Base-by-base conservation (phyloP, 495 filamentous ascomycete genomes). In the Aspergillus campestris region DNA sequence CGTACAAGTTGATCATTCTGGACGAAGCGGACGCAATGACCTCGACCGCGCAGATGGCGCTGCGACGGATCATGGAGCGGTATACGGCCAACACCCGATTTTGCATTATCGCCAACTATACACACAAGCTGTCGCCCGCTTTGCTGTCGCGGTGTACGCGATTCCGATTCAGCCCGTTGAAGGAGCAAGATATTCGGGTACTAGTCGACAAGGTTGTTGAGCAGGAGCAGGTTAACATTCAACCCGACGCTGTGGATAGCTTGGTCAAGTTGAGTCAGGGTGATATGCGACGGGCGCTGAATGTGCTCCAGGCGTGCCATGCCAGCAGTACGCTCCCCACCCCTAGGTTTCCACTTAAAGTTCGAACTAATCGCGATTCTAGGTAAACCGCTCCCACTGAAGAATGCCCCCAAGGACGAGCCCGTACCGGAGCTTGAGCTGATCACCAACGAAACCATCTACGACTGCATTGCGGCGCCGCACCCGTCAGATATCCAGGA, bases 21-120 rank as follows among this genome's bases (percentile, higher is more conserved):
- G 92, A 99, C 67, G 92, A 99, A 66, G 92, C 92, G 29, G 92
- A 99, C 60, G 92, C 94, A 12, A 97, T 99, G 92, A 99, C 92
- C 6, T 78, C 85, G 14, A 87, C 89, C 0, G 92, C 92, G 11
- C 92, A 99, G 60, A 99, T 97, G 89, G 92, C 92, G 0, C 74
- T 99, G 27, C 81, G 92, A 50, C 71, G 92, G 35, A 99, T 99
- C 46, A 99, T 99, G 94, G 92, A 99, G 60, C 92, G 94, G 64
- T 99, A 97, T 67, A 99, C 92, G 0, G 87, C 89, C 47, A 97
- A 99, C 68, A 95, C 92, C 0, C 78, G 92, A 41, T 99, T 99
- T 66, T 96, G 91, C 67, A 88, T 99, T 55, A 96, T 99, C 47
- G 94, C 94, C 53, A 99, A 99, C 65, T 99, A 99, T 62, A 94